These are phyloP conservation scores for Penicillium fuscoglaucum DNA, from an alignment of 2,329 filamentous ascomycete species.

Conservation along the genomic window DNA sequence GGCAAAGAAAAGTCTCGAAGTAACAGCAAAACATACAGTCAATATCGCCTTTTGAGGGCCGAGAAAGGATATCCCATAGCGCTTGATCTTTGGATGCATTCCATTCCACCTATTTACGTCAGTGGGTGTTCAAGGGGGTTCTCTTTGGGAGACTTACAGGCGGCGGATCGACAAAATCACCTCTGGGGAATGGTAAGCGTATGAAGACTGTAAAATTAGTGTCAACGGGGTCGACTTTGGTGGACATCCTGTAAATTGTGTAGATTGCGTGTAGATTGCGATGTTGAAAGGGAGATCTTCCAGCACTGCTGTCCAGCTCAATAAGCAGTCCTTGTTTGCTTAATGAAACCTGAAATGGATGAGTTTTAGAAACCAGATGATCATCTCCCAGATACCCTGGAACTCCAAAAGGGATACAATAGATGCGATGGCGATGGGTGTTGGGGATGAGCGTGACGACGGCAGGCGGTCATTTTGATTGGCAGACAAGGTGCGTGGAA, in stretches of 20 bases:
- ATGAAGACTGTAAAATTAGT: constrained; percentile 71
- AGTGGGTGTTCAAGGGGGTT: constrained; percentile 17
- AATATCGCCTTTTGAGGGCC: constrained; percentile 75
- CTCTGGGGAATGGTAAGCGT: constrained; percentile 82
- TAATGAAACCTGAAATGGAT: neutral
- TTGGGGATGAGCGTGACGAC: constrained; percentile 11
- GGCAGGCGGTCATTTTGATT: constrained; percentile 7
- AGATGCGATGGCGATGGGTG: constrained; percentile 5
- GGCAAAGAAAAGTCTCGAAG: neutral
- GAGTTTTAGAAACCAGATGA: neutral
- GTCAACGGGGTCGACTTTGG: constrained; percentile 6
- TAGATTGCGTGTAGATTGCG: constrained; percentile 3
- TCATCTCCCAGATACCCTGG: neutral
- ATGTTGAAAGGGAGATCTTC: neutral
- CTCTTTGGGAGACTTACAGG: constrained; percentile 57
- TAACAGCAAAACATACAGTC: constrained; percentile 65
- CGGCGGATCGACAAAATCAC: constrained; percentile 86
- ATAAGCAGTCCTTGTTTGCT: neutral
- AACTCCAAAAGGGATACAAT: neutral
- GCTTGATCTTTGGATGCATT: constrained; percentile 80
- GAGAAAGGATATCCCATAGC: constrained; percentile 87
- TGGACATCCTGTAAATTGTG: constrained; percentile 16
- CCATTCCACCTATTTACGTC: constrained; percentile 72
- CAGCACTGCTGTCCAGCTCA: neutral
- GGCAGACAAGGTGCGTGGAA: constrained; percentile 9